Evolutionary conservation across 129 eudicot species (phyloP).

Genomic region (Silybum marianum): DNA sequence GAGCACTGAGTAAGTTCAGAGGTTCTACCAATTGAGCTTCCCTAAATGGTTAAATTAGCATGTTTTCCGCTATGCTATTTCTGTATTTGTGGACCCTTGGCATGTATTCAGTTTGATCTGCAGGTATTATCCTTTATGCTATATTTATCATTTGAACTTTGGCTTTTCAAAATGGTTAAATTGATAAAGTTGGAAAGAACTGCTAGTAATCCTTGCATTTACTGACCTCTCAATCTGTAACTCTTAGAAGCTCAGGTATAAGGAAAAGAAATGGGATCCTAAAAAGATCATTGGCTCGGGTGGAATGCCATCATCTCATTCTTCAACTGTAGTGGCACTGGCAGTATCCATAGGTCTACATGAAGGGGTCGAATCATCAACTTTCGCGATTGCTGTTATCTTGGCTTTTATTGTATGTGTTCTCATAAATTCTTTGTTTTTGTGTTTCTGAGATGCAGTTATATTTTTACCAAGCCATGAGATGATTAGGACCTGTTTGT

Average conservation of each 20-base stretch:
- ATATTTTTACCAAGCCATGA: neutral
- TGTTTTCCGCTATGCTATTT: neutral
- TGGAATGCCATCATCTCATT: slow-evolving; percentile 78
- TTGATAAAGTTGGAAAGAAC: neutral
- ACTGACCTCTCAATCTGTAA: slow-evolving; percentile 19
- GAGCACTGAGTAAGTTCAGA: too few relatives aligned
- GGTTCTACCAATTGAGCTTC: neutral
- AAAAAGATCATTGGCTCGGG: slow-evolving; percentile 63
- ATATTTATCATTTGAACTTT: neutral
- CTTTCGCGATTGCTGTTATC: slow-evolving; percentile 57
- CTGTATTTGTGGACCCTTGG: neutral
- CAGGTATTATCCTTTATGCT: neutral
- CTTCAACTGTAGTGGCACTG: slow-evolving; percentile 59
- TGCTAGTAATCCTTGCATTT: neutral
- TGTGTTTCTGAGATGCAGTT: neutral
- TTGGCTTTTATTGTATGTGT: slow-evolving; percentile 57
- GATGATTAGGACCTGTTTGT: neutral
- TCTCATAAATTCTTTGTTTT: neutral
- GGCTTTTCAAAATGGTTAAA: slow-evolving; percentile 8
- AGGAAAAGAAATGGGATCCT: slow-evolving; percentile 66
- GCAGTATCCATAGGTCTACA: slow-evolving; percentile 61
- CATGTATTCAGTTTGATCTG: neutral
- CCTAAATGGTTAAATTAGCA: neutral
- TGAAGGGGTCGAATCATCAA: slow-evolving; percentile 53
- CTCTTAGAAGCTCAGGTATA: slow-evolving; percentile 62